These are phyloP conservation scores for Glonium stellatum DNA, from an alignment of 495 filamentous ascomycete genomes.

Conservation along the genomic window DNA sequence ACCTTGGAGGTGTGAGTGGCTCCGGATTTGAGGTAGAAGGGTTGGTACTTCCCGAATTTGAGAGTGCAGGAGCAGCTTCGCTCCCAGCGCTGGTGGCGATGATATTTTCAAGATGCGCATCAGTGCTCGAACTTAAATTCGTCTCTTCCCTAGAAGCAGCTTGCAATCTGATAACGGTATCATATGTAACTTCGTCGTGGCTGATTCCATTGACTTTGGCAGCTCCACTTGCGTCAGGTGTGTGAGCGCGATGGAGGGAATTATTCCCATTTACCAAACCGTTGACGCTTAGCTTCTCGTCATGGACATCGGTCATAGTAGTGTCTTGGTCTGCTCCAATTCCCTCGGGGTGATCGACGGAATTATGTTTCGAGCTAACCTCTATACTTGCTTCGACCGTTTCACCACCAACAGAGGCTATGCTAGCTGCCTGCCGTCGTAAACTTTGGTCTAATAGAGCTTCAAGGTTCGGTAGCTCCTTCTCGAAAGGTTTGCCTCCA, in stretches of 20 bases:
- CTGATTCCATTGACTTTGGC: conserved; percentile 17
- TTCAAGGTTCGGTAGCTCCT: conserved; percentile 65
- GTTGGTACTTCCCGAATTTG: conserved; percentile 3
- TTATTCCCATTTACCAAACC: conserved; percentile 30
- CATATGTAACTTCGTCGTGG: conserved; percentile 20
- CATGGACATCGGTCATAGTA: background rate
- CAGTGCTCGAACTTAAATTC: conserved; percentile 4
- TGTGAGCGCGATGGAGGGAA: conserved; percentile 26
- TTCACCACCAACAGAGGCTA: conserved; percentile 12
- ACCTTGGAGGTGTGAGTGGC: conserved; percentile 40
- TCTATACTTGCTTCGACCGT: background rate
- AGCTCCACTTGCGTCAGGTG: conserved; percentile 27
- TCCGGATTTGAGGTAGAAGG: conserved; percentile 8
- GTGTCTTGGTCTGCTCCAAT: background rate
- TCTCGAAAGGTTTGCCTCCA: conserved; percentile 58
- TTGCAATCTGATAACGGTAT: conserved; percentile 24
- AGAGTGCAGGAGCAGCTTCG: conserved; percentile 1
- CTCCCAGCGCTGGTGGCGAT: background rate
- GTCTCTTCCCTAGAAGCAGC: conserved; percentile 6
- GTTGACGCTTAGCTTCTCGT: background rate
- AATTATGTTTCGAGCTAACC: background rate
- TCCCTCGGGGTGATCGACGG: background rate
- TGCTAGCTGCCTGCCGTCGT: conserved; percentile 9
- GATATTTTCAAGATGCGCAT: background rate
- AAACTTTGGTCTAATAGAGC: conserved; percentile 52